These are phyloP conservation scores for Pleochaeta shiraiana DNA, from an alignment of 2,329 filamentous ascomycete species.

Conservation along the genomic window DNA sequence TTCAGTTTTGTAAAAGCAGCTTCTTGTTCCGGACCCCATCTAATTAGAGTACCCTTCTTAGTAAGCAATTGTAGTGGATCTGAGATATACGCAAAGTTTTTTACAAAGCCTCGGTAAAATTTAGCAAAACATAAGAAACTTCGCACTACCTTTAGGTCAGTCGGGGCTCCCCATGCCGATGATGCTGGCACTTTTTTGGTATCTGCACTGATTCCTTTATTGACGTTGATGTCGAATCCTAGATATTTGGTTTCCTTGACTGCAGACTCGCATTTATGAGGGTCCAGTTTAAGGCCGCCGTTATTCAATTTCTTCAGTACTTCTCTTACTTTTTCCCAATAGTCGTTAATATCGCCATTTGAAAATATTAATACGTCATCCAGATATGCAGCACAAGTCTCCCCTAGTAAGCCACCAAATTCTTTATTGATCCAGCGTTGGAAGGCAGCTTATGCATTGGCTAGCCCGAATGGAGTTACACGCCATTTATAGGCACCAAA, in stretches of 20 bases:
- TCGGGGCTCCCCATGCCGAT: too few species aligned
- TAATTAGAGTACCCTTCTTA: background rate
- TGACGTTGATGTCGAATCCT: background rate
- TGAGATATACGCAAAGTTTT: background rate
- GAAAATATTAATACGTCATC: background rate
- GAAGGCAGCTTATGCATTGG: background rate
- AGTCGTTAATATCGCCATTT: background rate
- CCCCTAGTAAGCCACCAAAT: background rate
- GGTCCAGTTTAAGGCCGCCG: background rate
- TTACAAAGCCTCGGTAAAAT: too few species aligned
- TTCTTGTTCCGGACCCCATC: background rate
- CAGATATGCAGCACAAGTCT: background rate
- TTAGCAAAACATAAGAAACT: too few species aligned
- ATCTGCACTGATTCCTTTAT: background rate
- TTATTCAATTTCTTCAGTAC: background rate
- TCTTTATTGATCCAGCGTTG: background rate
- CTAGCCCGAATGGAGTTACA: slow-evolving; percentile 1
- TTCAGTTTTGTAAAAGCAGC: background rate
- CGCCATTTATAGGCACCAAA: background rate
- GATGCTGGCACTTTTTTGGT: too few species aligned
- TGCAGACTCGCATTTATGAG: background rate
- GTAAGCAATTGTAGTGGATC: background rate
- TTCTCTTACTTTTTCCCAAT: background rate
- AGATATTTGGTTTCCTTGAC: slow-evolving; percentile 1
- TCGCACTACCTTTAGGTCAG: too few species aligned